Base-by-base conservation (phyloP, 2,329 filamentous ascomycete genomes). In the Colletotrichum incanum region DNA sequence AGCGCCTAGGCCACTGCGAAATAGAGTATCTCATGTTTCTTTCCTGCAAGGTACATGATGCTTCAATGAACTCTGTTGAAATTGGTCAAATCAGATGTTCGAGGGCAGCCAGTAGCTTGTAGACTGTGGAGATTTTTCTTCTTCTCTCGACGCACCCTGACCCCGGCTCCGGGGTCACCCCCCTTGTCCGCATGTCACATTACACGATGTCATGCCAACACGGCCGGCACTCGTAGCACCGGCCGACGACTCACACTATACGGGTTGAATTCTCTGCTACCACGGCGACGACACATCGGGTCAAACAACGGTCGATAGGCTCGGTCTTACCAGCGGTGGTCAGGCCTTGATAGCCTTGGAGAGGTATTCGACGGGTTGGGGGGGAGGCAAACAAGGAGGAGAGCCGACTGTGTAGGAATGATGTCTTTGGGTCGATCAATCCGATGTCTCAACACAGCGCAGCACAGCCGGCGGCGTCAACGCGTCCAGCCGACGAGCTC, bases 401-500 rank as follows among this genome's bases (percentile, higher is more conserved):
- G 45, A 9, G 12, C 28, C 61, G 47, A 64, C 37, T 23, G 45
- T 5, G 47, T 23, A 50, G 47, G 18, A 16, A n/a, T 20, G 28
- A 16, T 20, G 28, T 34, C 41, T 28, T 12, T 45, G 52, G 26
- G 16, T 52, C n/a, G 14, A 58, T 64, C 37, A 43, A 49, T 43
- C 64, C 52, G 20, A 45, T 34, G 64, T 59, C 45, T 67, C 26
- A 26, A 23, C 26, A 12, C 20, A 39, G 41, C 37, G 37, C 58
- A 67, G 58, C 64, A 62, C 56, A 63, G 64, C 64, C 56, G 43
- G 14, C 56, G 45, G 50, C 43, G 65, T 61, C 68, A 67, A 62
- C 55, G 64, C 54, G 64, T 49, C 39, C 56, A 23, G n/a, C 37
- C 43, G 23, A 55, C 31, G 23, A 52, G 63, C 39, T 54, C 16